Evolutionary conservation across 768 basidiomycete species (phyloP), one percentile per base, ranked within the genome.

Genomic region (Lactarius tabidus): DNA sequence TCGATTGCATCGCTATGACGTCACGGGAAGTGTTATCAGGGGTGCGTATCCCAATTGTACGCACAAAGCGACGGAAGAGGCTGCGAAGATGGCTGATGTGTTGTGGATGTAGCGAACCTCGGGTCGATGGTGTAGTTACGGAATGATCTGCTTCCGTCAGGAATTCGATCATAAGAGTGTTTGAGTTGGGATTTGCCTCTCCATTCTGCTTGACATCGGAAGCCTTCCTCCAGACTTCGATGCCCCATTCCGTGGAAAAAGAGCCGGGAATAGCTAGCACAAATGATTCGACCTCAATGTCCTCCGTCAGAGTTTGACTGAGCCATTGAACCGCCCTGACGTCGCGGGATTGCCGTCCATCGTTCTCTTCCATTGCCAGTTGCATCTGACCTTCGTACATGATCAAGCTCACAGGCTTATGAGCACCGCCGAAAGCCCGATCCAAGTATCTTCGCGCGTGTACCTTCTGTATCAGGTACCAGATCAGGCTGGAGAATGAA

Each of bases 181-280:
- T 54, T 18, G 48, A 23, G 1, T 39, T 31, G 14, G 60, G 29
- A 14, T 23, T 9, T 23, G 28, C 31, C 23, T 39, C 12, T 4
- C 48, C 36, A 26, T 51, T 12, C 17, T 41, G 23, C 18, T 23
- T 36, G 14, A 23, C 6, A 3, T 63, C 36, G 3, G 57, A 61
- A 15, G 62, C 61, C 15, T 26, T 43, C 17, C 38, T 39, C 38
- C 38, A n/a, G 6, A 63, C 62, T 28, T 58, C 20, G 28, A 48
- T 63, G 43, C 60, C 65, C 65, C 65, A 66, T 36, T 38, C 48
- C 3, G 57, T 29, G 33, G 39, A 58, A 20, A 66, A 48, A 3
- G 61, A 62, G 10, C 61, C 61, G 29, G 61, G 61, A 17, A 62
- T 62, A 20, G 39, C 61, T 33, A 36, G 14, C 29, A 36, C 33